A percentile compares a stretch with the other conserved stretches of the same genome.
Conservation (phyloP, 192 early-diverging fungal species). For the Umbelopsis sp. region DNA sequence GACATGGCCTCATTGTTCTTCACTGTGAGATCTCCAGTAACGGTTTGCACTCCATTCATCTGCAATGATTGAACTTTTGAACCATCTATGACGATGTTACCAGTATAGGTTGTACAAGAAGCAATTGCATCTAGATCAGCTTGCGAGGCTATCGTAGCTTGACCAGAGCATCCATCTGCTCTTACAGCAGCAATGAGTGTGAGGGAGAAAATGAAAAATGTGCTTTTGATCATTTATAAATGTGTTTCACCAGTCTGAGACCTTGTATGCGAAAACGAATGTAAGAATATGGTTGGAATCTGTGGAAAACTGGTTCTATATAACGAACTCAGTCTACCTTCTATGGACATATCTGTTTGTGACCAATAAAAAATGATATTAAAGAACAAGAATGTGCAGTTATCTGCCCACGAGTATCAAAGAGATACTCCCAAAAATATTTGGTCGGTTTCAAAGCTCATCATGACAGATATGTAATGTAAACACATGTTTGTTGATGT, state of each 20-base stretch:
- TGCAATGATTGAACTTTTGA: neutral
- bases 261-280: neutral
- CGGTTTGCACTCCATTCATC: conserved; percentile 26
- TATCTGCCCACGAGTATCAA: neutral
- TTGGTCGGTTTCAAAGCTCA: neutral
- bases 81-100: conserved; percentile 30
- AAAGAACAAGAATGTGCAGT: conserved; percentile 3
- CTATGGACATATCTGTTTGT: conserved; percentile 17
- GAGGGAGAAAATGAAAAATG: neutral
- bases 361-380: neutral
- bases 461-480: neutral
- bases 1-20: conserved; percentile 11
- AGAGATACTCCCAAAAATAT: neutral
- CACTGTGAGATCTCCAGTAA: conserved; percentile 29
- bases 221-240: neutral
- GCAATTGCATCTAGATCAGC: conserved; percentile 32
- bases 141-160: neutral
- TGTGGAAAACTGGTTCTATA: neutral
- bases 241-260: neutral
- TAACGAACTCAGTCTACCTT: neutral
- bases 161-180: neutral
- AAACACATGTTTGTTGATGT: neutral
- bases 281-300: no score
- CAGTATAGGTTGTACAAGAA: conserved; percentile 21
- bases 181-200: neutral